Base-by-base conservation (phyloP, 768 basidiomycete species). In the Leccinellum rugosiceps region DNA sequence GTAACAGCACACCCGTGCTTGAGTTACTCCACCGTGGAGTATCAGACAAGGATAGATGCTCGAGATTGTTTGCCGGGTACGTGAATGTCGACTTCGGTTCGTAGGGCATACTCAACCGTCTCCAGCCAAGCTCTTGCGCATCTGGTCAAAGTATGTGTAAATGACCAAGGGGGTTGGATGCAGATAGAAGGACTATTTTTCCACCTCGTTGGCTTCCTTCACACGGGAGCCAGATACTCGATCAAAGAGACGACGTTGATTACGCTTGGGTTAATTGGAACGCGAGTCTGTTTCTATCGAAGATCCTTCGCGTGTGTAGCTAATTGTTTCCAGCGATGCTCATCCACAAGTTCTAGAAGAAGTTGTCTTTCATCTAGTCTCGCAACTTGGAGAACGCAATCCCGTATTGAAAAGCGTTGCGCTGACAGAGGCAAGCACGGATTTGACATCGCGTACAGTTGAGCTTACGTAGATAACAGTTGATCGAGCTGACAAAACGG, bases 31-130 rank as follows among this genome's bases (percentile, higher is more conserved):
- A 78, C 51, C 71, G 70, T 21, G 86, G 84, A 3, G 68, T 88
- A 58, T 74, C 66, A 10, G 80, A 87, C 60, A 69, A 65, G 38
- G 80, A 87, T 59, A 78, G 90, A 55, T 78, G 76, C 43, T 81
- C 85, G 21, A 80, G 90, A 35, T 66, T 92, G 15, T 75, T 77
- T 59, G 86, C 90, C 52, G 90, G 90, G 90, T 91, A 70, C 62
- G 82, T 69, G 38, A 1, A 53, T 19, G 3, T 34, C 26, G 21
- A 21, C 4, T 17, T 3, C 3, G 11, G 25, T 6, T n/a, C 17
- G 25, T 26, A 5, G n/a, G 34, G 23, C 43, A 23, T 56, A 35
- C 53, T 72, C 46, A 69, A 47, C 32, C 44, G n/a, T 58, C 35
- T 51, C 34, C n/a, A 73, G 71, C 26, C 78, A 78, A 61, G 77